Evolutionary conservation across 306 rosid species (phyloP), one percentile per base, ranked within the genome.

Genomic region (Alnus glutinosa): DNA sequence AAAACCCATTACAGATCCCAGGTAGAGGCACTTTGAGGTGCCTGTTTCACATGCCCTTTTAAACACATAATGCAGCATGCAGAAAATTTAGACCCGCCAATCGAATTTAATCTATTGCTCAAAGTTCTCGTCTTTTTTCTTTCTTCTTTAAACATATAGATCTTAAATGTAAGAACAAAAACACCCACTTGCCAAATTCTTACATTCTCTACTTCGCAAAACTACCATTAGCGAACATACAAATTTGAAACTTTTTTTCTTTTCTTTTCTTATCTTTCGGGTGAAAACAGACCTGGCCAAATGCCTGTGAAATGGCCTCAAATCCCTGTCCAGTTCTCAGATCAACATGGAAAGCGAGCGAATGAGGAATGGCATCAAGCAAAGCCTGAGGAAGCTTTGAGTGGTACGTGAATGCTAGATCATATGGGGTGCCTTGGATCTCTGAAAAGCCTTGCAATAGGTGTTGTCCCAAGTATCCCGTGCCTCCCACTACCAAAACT

Each of bases 391-490:
- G 89, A 71, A 82, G 90, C 80, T 70, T 44, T 28, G 97, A 89
- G 82, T 85, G 84, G 71, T 89, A 80, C 68, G 98, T 88, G 78
- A 89, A 89, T 67, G 95, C 97, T 32, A 94, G 85, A 86, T 90
- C 87, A 73, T 79, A 82, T 6, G 78, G 83, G 71, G 58, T 32
- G 75, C 50, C 84, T 19, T 77, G 70, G 66, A 73, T 46, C 66
- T 81, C 80, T 2, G 87, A 80, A 78, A 84, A 87, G 55, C 85
- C 89, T 67, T 84, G 92, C 57, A 92, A 73, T n/a, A 89, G 82
- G 82, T 94, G 98, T 86, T 94, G 98, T 57, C 98, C 98, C 85
- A 94, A 83, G 71, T 91, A 94, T 19, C 98, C 98, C 13, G 97
- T 88, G 73, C 98, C 97, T 86, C 98, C 98, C 71, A 92, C 92